Evolutionary conservation across 441 rosid species (phyloP).

Genomic region (Gossypium schwendimanii): DNA sequence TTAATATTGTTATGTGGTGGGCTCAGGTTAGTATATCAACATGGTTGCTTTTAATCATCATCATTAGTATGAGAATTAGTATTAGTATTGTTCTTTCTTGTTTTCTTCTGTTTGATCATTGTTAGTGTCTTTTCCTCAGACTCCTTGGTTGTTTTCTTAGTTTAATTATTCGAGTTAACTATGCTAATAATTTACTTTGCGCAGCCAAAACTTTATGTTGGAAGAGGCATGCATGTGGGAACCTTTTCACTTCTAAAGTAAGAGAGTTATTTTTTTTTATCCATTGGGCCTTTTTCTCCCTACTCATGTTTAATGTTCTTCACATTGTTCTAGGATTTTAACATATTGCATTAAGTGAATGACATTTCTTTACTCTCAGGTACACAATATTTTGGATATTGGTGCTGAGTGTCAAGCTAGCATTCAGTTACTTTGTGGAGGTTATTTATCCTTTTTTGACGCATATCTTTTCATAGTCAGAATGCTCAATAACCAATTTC

Average conservation of each 20-base stretch:
- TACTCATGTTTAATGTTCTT: not conserved
- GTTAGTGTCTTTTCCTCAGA: not conserved
- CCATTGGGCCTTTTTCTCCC: slow-evolving; percentile 5
- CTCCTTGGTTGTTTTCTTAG: not conserved
- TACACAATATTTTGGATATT: slow-evolving; percentile 90
- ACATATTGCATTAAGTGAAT: slow-evolving; percentile 7
- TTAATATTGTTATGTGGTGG: slow-evolving; percentile 94
- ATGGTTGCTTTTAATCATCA: not conserved
- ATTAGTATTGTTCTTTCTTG: not conserved
- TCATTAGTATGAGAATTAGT: not conserved
- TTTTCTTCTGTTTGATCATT: not conserved
- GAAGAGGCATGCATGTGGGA: slow-evolving; percentile 98
- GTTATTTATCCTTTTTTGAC: slow-evolving; percentile 25
- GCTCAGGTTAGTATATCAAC: slow-evolving; percentile 64
- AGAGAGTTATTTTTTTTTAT: slow-evolving; percentile 24
- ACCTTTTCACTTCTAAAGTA: slow-evolving; percentile 70
- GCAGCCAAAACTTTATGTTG: slow-evolving; percentile 85
- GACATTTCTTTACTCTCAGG: slow-evolving; percentile 37
- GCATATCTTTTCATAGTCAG: not conserved
- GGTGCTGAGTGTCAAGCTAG: slow-evolving; percentile 83
- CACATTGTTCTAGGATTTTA: slow-evolving; percentile 7
- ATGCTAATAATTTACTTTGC: not conserved
- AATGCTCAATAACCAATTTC: not conserved
- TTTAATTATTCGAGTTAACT: not conserved
- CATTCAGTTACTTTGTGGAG: slow-evolving; percentile 98